A percentile compares a stretch with the other conserved stretches of the same genome.
These are phyloP conservation scores for Lentinula aciculospora DNA, from an alignment of 768 basidiomycete genomes.

Conservation along the genomic window DNA sequence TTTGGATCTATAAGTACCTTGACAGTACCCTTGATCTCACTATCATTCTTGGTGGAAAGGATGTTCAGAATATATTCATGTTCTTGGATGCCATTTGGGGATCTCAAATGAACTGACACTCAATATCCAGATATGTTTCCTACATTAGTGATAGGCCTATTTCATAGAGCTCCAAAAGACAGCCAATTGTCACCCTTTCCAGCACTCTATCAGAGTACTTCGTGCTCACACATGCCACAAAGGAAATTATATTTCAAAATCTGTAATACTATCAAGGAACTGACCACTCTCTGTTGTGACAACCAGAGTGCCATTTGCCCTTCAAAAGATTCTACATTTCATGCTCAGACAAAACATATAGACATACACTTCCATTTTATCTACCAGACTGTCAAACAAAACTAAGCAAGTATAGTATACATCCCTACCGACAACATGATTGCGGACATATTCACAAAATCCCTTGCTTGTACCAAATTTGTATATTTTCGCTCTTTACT, in stretches of 20 bases:
- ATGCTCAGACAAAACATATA: conserved; percentile 30
- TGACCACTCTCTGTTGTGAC: conserved; percentile 14
- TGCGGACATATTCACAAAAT: conserved; percentile 3
- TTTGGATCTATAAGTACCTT: conserved; percentile 15
- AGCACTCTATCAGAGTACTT: conserved; percentile 31
- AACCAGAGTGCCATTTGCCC: conserved; percentile 17
- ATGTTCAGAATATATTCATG: conserved; percentile 5
- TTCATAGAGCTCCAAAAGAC: conserved; percentile 26
- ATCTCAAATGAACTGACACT: conserved; percentile 16
- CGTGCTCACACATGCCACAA: conserved; percentile 21
- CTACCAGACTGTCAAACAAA: conserved; percentile 15
- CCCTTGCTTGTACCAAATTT: conserved; percentile 3
- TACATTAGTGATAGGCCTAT: conserved; percentile 21
- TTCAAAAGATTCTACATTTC: conserved; percentile 20
- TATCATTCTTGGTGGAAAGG: conserved; percentile 6
- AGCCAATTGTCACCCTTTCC: conserved; percentile 26
- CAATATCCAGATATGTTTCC: conserved; percentile 27
- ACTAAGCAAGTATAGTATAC: conserved; percentile 8
- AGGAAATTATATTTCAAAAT: conserved; percentile 15
- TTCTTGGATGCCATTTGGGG: conserved; percentile 11
- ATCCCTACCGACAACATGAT: conserved; percentile 2
- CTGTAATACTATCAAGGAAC: conserved; percentile 7
- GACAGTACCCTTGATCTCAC: conserved; percentile 9
- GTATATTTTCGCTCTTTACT: background rate
- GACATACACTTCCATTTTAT: conserved; percentile 30